phyloP scores from a whole-genome alignment of 78 protist genomes.

The Goniomonas avonlea region DNA sequence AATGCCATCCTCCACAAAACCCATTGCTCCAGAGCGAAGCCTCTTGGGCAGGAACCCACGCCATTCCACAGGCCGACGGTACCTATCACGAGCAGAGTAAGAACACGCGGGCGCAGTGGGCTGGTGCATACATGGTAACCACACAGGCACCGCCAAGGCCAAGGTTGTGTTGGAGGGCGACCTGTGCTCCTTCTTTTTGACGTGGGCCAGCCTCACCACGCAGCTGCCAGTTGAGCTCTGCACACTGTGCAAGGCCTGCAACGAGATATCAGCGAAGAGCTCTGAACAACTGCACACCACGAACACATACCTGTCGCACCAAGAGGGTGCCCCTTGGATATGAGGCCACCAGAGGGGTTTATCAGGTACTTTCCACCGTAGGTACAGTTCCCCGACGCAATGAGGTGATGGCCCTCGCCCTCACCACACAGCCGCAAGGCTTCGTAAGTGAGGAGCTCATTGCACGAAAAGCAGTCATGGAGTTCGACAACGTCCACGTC shows the following conservation, averaged over 20 bases:
- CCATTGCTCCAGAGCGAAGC: too few relatives aligned
- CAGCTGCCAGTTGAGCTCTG: conserved; percentile 40
- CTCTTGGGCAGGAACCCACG: too few relatives aligned
- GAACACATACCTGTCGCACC: conserved; percentile 8
- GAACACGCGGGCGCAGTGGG: too few relatives aligned
- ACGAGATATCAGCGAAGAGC: background rate
- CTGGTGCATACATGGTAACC: conserved; percentile 17
- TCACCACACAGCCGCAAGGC: conserved; percentile 32
- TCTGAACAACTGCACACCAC: background rate
- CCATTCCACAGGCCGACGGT: too few relatives aligned
- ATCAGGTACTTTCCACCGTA: conserved; percentile 47
- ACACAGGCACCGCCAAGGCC: conserved; percentile 43
- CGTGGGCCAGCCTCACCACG: conserved; percentile 31
- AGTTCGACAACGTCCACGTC: conserved; percentile 32
- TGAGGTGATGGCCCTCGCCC: conserved; percentile 20
- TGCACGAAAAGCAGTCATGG: conserved; percentile 47
- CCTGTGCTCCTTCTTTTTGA: background rate
- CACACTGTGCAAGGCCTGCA: conserved; percentile 20
- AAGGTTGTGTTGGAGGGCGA: conserved; percentile 38
- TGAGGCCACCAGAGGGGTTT: conserved; percentile 35
- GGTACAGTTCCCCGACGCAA: conserved; percentile 33
- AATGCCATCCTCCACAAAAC: too few relatives aligned
- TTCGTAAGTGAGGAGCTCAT: conserved; percentile 48
- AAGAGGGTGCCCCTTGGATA: conserved; percentile 15
- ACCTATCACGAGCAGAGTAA: too few relatives aligned